Evolutionary conservation across 2,329 filamentous ascomycete species (phyloP).

Genomic region (Fusarium guadeloupense): DNA sequence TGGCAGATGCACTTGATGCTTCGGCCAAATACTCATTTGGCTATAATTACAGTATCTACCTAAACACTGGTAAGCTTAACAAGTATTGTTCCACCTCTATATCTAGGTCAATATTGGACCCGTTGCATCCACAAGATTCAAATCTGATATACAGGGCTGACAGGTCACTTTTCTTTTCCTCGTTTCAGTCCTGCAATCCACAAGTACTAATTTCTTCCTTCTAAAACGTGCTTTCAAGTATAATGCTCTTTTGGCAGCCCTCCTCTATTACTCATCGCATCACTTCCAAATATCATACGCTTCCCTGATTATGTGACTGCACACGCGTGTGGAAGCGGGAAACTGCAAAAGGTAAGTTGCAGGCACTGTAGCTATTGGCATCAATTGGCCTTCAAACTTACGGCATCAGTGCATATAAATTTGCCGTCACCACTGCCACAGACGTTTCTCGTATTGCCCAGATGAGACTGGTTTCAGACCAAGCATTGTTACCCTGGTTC

Average conservation of each 20-base stretch:
- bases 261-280: too few relatives aligned
- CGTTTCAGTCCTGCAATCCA: too few relatives aligned
- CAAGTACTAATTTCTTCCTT: too few relatives aligned
- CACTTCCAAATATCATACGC: too few relatives aligned
- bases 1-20: neutral
- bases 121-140: neutral
- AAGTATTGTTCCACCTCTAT: conserved; percentile 6
- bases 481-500: conserved; percentile 44
- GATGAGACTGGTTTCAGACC: conserved; percentile 46
- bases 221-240: too few relatives aligned
- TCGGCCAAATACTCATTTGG: too few relatives aligned
- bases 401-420: conserved; percentile 53
- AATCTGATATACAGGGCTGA: too few relatives aligned
- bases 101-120: neutral
- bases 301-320: too few relatives aligned
- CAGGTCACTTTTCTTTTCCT: too few relatives aligned
- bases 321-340: too few relatives aligned
- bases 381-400: conserved; percentile 41
- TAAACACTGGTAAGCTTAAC: conserved; percentile 18
- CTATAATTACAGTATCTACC: too few relatives aligned
- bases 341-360: conserved; percentile 3
- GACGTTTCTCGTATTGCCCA: conserved; percentile 53
- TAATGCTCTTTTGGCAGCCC: too few relatives aligned
- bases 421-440: conserved; percentile 51
- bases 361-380: conserved; percentile 2